Percentiles rank a stretch among this genome's conserved stretches.
phyloP scores from a whole-genome alignment of 805 yeast species.

The Kluyveromyces wickerhamii region DNA sequence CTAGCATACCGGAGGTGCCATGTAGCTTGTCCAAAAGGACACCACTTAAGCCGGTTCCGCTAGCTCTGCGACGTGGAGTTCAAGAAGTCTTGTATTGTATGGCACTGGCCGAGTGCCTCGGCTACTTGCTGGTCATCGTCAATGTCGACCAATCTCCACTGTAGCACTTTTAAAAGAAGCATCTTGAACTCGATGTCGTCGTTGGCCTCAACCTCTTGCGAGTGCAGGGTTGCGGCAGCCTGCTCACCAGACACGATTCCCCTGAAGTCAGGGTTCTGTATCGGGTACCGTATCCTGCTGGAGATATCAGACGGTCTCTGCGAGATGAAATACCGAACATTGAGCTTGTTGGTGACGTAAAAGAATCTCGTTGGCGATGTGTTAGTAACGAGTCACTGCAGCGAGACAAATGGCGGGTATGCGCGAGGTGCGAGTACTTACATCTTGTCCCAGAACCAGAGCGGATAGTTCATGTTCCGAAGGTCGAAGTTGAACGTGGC shows the following conservation, averaged over 20 bases:
- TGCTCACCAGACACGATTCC: background rate
- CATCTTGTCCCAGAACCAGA: constrained; percentile 3
- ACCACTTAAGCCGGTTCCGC: too few species aligned
- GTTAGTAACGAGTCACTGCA: background rate
- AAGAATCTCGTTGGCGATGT: background rate
- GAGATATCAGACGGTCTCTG: constrained; percentile 1
- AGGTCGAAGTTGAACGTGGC: background rate
- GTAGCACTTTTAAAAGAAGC: background rate
- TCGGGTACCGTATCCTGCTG: background rate
- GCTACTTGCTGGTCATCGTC: background rate
- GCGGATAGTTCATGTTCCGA: background rate
- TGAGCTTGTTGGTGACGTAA: background rate
- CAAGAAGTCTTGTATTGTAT: background rate
- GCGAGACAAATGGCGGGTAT: too few species aligned
- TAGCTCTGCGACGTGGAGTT: too few species aligned
- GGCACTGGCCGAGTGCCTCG: background rate
- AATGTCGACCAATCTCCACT: background rate
- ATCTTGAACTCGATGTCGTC: background rate
- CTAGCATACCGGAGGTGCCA: too few species aligned
- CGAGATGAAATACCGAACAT: background rate
- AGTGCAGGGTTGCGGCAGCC: background rate
- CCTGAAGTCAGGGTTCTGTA: background rate
- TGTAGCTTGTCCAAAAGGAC: too few species aligned
- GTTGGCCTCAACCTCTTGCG: background rate
- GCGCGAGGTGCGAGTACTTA: too few species aligned